Evolutionary conservation across 495 filamentous ascomycete genomes (phyloP), one percentile per base, ranked within the genome.

Genomic region (Annulohypoxylon bovei): DNA sequence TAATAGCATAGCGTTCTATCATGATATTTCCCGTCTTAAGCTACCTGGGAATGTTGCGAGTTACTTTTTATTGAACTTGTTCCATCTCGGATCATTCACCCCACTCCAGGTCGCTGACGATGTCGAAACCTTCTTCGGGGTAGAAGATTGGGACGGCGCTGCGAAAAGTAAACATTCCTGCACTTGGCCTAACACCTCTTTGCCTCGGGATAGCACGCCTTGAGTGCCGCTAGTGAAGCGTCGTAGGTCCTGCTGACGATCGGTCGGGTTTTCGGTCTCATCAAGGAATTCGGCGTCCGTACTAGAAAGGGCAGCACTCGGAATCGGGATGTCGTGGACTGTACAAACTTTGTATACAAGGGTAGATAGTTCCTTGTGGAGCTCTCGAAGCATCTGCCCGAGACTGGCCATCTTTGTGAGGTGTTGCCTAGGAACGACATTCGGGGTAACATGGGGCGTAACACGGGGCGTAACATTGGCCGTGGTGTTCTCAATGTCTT

Each of bases 301-400:
- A 18, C 4, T 37, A 0, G 28, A 37, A 4, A 20, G 6, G 9
- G 40, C 20, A 16, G 8, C 14, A n/a, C 44, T n/a, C 8, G 58
- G 58, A 18, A 27, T 22, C 4, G 42, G 33, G 8, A 25, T 27
- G 1, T 52, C 20, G 27, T 20, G 14, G 18, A 35, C 6, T 47
- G 6, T 50, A 30, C 58, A 62, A 23, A 62, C 18, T 8, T n/a
- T 16, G 12, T 52, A 62, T n/a, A 44, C 16, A 11, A 62, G 58
- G 23, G 27, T 62, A 3, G 58, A 42, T 20, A 62, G 20, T 12
- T 18, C 58, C 20, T 25, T 20, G 27, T 52, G 28, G 28, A 27
- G 0, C 16, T 37, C 44, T 9, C 16, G 27, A 39, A 50, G 18
- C 28, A 28, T 27, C 27, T 33, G 6, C 9, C 1, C 14, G 11